Conservation (phyloP, 192 early-diverging fungal genomes). For the Paraglomus occultum region DNA sequence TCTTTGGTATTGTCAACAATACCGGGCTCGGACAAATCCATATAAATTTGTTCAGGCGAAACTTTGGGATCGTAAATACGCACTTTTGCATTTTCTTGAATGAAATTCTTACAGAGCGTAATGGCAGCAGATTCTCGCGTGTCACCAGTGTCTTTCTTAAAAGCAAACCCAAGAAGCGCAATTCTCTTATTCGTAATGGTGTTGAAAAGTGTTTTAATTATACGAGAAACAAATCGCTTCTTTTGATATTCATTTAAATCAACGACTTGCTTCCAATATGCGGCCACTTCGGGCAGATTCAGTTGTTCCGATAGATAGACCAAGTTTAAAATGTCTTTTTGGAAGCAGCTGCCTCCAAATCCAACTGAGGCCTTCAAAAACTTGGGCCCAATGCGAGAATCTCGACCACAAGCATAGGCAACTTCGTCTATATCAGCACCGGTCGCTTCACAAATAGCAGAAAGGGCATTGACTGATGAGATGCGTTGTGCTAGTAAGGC, state of each 20-base stretch:
- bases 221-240: slow-evolving; percentile 71
- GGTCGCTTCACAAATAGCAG: slow-evolving; percentile 89
- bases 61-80: slow-evolving; percentile 93
- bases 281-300: slow-evolving; percentile 84
- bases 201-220: slow-evolving; percentile 73
- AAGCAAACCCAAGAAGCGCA: slow-evolving; percentile 87
- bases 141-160: slow-evolving; percentile 94
- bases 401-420: slow-evolving; percentile 83
- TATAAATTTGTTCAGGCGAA: slow-evolving; percentile 60
- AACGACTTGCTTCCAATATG: slow-evolving; percentile 91
- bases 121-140: slow-evolving; percentile 93
- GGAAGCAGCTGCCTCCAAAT: slow-evolving; percentile 94
- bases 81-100: slow-evolving; percentile 74
- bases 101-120: slow-evolving; percentile 72
- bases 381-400: slow-evolving; percentile 82
- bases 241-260: slow-evolving; percentile 92
- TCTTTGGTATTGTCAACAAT: slow-evolving; percentile 44
- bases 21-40: slow-evolving; percentile 63
- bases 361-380: slow-evolving; percentile 91
- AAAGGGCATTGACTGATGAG: slow-evolving; percentile 86
- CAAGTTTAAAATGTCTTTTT: slow-evolving; percentile 92
- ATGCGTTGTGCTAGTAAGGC: slow-evolving; percentile 93
- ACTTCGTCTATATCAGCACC: slow-evolving; percentile 91
- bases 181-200: slow-evolving; percentile 79
- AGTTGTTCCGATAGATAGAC: slow-evolving; percentile 84